These are phyloP conservation scores for Pelargonium citronellum DNA, from an alignment of 441 rosid species.

Conservation along the genomic window DNA sequence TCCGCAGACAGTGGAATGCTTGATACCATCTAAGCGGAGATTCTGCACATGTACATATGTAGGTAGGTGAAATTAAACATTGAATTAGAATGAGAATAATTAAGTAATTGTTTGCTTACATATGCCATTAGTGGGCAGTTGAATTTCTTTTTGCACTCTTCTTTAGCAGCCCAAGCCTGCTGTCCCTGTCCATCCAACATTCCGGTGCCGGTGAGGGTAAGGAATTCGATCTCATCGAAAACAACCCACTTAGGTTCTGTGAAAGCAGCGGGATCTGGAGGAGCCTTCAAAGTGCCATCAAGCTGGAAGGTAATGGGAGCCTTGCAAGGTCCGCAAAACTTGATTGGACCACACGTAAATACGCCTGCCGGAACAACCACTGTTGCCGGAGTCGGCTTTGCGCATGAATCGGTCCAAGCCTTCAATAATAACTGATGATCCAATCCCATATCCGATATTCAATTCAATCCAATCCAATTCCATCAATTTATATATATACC, in stretches of 20 bases:
- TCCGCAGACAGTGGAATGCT: background rate
- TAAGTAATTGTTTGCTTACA: no score
- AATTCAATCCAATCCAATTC: no score
- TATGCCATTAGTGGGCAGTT: no score
- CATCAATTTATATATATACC: no score
- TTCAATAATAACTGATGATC: no score
- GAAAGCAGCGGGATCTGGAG: background rate
- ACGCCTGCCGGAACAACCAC: conserved; percentile 14
- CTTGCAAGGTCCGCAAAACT: conserved; percentile 15
- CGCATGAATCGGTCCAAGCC: conserved; percentile 20
- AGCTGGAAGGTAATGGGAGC: conserved; percentile 8
- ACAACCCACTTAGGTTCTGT: background rate
- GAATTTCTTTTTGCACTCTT: no score
- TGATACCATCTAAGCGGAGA: background rate
- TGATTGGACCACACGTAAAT: background rate
- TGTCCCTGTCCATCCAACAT: background rate
- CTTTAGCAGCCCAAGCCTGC: background rate
- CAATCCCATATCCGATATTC: no score
- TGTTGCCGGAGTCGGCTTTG: background rate
- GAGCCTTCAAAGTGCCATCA: conserved; percentile 16
- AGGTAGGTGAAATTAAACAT: no score
- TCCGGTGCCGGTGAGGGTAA: background rate
- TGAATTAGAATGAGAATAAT: no score
- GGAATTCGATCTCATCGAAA: background rate
- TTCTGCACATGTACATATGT: background rate